Conservation (phyloP, 1,139 yeast genomes). For the Hyphopichia fennica region DNA sequence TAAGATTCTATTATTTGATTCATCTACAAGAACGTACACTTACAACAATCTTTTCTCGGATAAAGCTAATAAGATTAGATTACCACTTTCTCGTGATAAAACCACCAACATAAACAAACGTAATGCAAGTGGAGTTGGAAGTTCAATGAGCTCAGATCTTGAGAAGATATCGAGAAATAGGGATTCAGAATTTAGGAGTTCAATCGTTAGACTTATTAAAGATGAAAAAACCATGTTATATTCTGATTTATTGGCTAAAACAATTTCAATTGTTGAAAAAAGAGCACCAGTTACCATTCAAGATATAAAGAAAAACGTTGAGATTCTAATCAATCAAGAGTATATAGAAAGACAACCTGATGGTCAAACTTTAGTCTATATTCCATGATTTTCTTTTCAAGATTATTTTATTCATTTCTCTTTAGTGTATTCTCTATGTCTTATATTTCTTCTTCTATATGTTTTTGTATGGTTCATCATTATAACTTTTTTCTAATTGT, state of each 20-base stretch:
- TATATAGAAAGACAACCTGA: slow-evolving; percentile 27
- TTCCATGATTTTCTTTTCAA: slow-evolving; percentile 22
- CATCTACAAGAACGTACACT: slow-evolving; percentile 9
- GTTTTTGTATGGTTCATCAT: no score
- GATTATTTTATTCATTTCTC: neutral
- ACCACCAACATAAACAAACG: slow-evolving; percentile 8
- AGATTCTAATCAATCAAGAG: slow-evolving; percentile 33
- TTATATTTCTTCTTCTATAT: neutral
- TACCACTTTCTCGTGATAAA: slow-evolving; percentile 34
- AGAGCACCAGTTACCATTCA: slow-evolving; percentile 28
- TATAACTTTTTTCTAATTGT: no score
- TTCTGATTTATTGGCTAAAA: slow-evolving; percentile 25
- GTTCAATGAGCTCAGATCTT: neutral
- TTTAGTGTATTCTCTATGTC: neutral
- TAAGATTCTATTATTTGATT: slow-evolving; percentile 19
- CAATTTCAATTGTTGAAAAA: slow-evolving; percentile 19
- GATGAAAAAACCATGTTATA: slow-evolving; percentile 17
- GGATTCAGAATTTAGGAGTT: slow-evolving; percentile 28
- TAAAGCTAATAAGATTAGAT: slow-evolving; percentile 25
- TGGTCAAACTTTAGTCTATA: slow-evolving; percentile 24
- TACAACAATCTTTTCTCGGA: slow-evolving; percentile 31
- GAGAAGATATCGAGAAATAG: slow-evolving; percentile 20
- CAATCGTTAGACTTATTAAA: slow-evolving; percentile 36
- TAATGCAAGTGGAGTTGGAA: neutral
- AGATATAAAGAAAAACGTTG: slow-evolving; percentile 34